Evolutionary conservation across 495 filamentous ascomycete genomes (phyloP).

Genomic region (Aspergillus homomorphus): DNA sequence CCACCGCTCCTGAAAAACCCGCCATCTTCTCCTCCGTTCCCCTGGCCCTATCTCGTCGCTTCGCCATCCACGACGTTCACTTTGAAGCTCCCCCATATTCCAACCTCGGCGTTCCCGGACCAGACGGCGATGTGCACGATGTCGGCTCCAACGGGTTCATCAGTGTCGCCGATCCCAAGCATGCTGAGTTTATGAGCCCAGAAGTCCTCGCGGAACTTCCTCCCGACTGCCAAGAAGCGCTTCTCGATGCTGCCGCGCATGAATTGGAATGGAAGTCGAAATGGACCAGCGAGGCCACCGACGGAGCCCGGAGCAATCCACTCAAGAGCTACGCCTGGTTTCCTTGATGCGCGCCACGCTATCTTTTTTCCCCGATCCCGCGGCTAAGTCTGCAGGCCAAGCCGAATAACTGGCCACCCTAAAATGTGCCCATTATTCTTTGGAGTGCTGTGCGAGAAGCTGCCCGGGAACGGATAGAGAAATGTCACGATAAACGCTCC

Average conservation of each 20-base stretch:
- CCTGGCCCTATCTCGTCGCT: conserved; percentile 65
- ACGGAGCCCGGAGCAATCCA: conserved; percentile 45
- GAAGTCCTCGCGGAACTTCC: conserved; percentile 71
- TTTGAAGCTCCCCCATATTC: conserved; percentile 59
- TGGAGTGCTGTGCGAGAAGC: neutral
- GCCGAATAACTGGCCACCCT: neutral
- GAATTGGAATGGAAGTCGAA: conserved; percentile 69
- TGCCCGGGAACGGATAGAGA: neutral
- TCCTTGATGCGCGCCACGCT: conserved; percentile 24
- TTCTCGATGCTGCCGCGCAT: conserved; percentile 56
- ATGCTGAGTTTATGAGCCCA: conserved; percentile 53
- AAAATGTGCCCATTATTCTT: no score
- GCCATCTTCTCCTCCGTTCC: conserved; percentile 63
- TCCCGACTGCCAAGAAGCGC: conserved; percentile 64
- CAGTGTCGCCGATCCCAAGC: conserved; percentile 37
- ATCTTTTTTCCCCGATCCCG: conserved; percentile 12
- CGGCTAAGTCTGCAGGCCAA: neutral
- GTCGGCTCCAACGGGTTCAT: conserved; percentile 64
- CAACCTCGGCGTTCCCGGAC: conserved; percentile 60
- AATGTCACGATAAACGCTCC: neutral
- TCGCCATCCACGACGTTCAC: conserved; percentile 68
- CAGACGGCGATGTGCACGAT: conserved; percentile 57
- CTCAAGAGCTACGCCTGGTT: conserved; percentile 53
- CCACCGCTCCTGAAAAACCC: neutral
- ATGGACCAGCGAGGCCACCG: conserved; percentile 62